Evolutionary conservation across 1,139 yeast genomes (phyloP).

Genomic region (Suhomyces choctaworum): DNA sequence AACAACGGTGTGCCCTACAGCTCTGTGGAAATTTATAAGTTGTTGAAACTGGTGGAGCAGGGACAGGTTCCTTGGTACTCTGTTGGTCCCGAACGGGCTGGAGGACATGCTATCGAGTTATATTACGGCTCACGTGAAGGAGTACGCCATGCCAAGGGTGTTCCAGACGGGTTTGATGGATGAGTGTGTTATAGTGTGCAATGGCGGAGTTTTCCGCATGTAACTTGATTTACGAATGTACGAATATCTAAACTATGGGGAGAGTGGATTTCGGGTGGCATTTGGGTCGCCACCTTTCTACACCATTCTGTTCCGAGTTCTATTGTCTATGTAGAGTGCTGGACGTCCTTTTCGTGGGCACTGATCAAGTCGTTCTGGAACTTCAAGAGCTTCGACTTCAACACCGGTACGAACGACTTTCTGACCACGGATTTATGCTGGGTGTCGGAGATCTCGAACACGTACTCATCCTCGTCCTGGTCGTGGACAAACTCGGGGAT

Average conservation of each 20-base stretch:
- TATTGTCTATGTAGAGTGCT: constrained; percentile 32
- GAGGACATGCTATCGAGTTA: constrained; percentile 62
- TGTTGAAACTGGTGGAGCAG: constrained; percentile 65
- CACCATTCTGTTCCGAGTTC: too few species aligned
- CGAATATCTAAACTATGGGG: too few species aligned
- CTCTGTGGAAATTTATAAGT: constrained; percentile 74
- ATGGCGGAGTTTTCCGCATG: too few species aligned
- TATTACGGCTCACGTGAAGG: constrained; percentile 60
- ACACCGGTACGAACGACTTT: constrained; percentile 50
- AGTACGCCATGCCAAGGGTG: constrained; percentile 73
- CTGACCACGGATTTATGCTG: constrained; percentile 39
- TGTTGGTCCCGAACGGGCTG: constrained; percentile 35
- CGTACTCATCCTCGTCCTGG: constrained; percentile 63
- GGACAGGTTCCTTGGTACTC: constrained; percentile 72
- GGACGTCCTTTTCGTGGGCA: constrained; percentile 62
- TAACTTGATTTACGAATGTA: too few species aligned
- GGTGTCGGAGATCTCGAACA: constrained; percentile 46
- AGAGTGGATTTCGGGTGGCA: too few species aligned
- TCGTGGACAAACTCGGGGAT: constrained; percentile 76
- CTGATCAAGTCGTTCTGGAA: constrained; percentile 63
- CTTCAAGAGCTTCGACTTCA: constrained; percentile 47
- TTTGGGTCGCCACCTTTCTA: too few species aligned
- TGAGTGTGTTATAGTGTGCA: neutral
- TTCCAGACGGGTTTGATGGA: constrained; percentile 76
- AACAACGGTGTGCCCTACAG: constrained; percentile 82